A percentile compares a stretch with the other conserved stretches of the same genome.
These are phyloP conservation scores for Tetracentron sinense DNA, from an alignment of 164 flowering plant genomes.

Conservation along the genomic window DNA sequence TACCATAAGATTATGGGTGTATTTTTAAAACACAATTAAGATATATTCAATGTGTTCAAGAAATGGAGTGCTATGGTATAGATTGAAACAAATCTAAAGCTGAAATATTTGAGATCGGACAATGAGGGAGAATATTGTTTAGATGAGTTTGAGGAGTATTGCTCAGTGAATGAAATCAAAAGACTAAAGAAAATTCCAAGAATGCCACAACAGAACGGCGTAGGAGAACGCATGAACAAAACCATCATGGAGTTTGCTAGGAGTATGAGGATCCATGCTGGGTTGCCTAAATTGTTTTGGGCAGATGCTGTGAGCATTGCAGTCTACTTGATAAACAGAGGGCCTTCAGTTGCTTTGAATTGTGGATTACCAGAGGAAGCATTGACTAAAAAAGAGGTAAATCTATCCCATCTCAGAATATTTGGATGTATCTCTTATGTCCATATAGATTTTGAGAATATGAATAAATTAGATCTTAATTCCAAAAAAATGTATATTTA, in stretches of 20 bases:
- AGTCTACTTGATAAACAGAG: constrained; percentile 1
- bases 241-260: constrained; percentile 3
- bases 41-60: no score
- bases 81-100: no score
- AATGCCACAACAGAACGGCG: constrained; percentile 10
- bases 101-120: no score
- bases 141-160: no score
- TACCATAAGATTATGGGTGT: no score
- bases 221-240: constrained; percentile 14
- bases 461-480: constrained; percentile 4
- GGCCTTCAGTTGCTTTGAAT: background rate
- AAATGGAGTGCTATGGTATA: no score
- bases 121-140: no score
- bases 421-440: no score
- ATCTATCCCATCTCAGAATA: background rate
- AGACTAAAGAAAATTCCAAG: no score
- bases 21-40: no score
- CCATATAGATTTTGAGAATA: background rate
- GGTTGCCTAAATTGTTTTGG: background rate
- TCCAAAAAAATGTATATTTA: background rate
- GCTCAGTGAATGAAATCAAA: no score
- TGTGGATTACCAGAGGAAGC: background rate
- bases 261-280: constrained; percentile 5
- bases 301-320: background rate
- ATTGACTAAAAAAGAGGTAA: background rate